Base-by-base conservation (phyloP, 371 early-diverging fungal species). In the Nematocida sp. region DNA sequence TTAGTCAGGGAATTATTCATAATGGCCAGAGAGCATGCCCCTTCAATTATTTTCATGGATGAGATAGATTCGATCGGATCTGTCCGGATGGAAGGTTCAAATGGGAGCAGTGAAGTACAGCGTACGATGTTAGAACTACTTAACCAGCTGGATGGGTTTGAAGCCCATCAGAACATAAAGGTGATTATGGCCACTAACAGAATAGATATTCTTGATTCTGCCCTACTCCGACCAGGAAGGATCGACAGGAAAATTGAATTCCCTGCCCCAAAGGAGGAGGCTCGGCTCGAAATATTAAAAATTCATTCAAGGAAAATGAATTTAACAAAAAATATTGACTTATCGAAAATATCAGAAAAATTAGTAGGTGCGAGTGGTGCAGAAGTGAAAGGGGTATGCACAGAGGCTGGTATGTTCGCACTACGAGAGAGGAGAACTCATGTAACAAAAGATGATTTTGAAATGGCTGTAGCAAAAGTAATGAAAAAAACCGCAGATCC, bases 361-460 rank as follows among this genome's bases (percentile, higher is more conserved):
- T 92, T 95, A 91, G 90, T 91, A 25, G 96, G 96, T 64, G 92
- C 94, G 57, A 93, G 93, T 82, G 98, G 99, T 82, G 99, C 99
- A 42, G 99, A 99, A 87, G 93, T 96, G 72, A 94, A 96, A 87
- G 95, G 94, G 76, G 97, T 97, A 20, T 99, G 99, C 89, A 97
- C 97, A 42, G 99, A 99, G 88, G 99, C 98, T 2, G 99, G 99
- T 84, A 98, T 99, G 98, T 97, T 94, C 87, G 99, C 99, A n/a
- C 89, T 99, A 66, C 90, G 99, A 73, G 99, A 97, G 88, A 92
- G 97, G 40, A 90, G 95, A 82, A 95, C 97, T 73, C 98, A 97
- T 83, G 98, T 99, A 39, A 96, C 95, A 11, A 97, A 98, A 85
- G 98, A 99, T 88, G 99, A 99, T 89, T 99, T 98, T 89, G 97